These are phyloP conservation scores for Blastobotrys capitulatus DNA, from an alignment of 1,139 yeast species.

Conservation along the genomic window DNA sequence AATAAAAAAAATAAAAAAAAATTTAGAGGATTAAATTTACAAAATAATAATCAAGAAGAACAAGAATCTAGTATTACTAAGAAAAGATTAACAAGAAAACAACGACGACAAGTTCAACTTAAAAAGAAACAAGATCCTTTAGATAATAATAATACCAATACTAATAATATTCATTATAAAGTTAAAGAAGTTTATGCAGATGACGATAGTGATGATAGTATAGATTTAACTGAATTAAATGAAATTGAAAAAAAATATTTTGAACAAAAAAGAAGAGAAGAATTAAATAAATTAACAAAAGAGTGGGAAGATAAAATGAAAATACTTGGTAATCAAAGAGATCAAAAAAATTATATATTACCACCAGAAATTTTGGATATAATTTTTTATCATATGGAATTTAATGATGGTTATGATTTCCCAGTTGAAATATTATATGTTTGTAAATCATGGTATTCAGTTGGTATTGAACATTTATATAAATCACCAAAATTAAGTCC, in stretches of 20 bases:
- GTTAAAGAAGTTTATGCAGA: slow-evolving; percentile 9
- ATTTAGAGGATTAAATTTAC: background rate
- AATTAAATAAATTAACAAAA: slow-evolving; percentile 10
- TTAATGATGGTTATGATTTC: slow-evolving; percentile 33
- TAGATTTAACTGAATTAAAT: slow-evolving; percentile 13
- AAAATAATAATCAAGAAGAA: background rate
- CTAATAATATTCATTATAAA: background rate
- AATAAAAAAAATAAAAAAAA: too few species aligned
- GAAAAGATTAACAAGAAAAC: background rate
- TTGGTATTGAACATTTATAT: slow-evolving; percentile 61
- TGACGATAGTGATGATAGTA: slow-evolving; percentile 6
- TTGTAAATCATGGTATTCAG: slow-evolving; percentile 52
- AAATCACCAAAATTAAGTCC: slow-evolving; percentile 56
- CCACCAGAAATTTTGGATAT: slow-evolving; percentile 58
- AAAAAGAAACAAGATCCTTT: slow-evolving; percentile 5
- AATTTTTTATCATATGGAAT: slow-evolving; percentile 41
- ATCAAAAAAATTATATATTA: slow-evolving; percentile 24
- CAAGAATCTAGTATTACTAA: background rate
- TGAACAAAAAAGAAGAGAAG: slow-evolving; percentile 7
- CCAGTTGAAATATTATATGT: slow-evolving; percentile 47
- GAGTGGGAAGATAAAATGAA: slow-evolving; percentile 9
- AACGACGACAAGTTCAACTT: slow-evolving; percentile 7
- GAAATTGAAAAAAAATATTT: slow-evolving; percentile 11
- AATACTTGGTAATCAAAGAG: background rate
- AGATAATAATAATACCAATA: background rate